phyloP scores from a whole-genome alignment of 192 early-diverging fungal genomes.

The Backusella luteola region DNA sequence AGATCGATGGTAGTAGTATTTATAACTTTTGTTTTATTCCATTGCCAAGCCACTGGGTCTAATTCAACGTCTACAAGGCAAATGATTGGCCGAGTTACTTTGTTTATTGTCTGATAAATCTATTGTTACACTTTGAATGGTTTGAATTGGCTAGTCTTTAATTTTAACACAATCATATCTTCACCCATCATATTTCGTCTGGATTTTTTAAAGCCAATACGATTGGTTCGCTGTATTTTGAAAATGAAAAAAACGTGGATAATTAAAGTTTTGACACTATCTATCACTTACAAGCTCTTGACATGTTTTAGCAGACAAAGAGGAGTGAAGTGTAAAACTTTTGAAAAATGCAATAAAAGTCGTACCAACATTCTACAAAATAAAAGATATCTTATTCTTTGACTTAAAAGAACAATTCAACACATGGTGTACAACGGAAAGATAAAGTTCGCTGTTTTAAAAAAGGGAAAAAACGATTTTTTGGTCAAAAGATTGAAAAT shows the following conservation, averaged over 20 bases:
- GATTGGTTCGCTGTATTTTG: neutral
- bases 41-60: neutral
- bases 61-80: neutral
- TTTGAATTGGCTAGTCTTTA: neutral
- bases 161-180: neutral
- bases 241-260: neutral
- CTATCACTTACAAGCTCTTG: neutral
- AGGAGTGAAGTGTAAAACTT: neutral
- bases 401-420: neutral
- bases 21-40: neutral
- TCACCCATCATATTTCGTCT: neutral
- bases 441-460: too few relatives aligned
- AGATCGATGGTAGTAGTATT: neutral
- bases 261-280: neutral
- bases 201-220: neutral
- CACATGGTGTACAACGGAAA: neutral
- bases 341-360: neutral
- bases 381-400: neutral
- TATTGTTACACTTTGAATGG: neutral
- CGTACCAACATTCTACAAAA: neutral
- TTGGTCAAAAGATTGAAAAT: too few relatives aligned
- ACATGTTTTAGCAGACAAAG: neutral
- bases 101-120: too few relatives aligned
- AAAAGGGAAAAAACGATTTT: too few relatives aligned
- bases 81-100: neutral